Conservation (phyloP, 2,329 filamentous ascomycete genomes). For the Apiospora aurea region DNA sequence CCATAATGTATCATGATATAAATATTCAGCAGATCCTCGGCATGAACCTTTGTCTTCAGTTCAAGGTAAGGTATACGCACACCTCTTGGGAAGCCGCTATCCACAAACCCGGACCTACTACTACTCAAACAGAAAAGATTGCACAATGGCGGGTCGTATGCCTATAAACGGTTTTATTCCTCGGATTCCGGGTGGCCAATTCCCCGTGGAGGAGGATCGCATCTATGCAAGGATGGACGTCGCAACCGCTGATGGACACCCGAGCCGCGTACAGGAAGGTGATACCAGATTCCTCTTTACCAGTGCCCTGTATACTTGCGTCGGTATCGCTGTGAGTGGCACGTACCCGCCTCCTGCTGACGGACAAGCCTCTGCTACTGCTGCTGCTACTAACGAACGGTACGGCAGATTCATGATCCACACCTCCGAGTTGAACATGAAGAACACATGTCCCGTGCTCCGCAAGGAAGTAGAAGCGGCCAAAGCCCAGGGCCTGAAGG, state of each 20-base stretch:
- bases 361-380: neutral
- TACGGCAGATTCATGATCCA: slow-evolving; percentile 1
- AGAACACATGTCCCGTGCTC: neutral
- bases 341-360: neutral
- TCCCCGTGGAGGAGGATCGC: too few species aligned
- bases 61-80: neutral
- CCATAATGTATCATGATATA: neutral
- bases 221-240: neutral
- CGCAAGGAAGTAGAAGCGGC: neutral
- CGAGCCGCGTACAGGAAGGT: neutral
- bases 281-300: neutral
- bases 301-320: neutral
- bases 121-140: too few species aligned
- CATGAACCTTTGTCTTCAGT: neutral
- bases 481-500: neutral
- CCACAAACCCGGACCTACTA: neutral
- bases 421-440: neutral
- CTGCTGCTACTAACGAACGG: neutral
- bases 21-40: neutral
- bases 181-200: too few species aligned
- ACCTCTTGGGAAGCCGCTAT: neutral
- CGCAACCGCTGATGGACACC: neutral
- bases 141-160: neutral
- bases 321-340: neutral
- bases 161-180: neutral